A percentile compares a stretch with the other conserved stretches of the same genome.
phyloP scores from a whole-genome alignment of 805 yeast species.

The Nakazawaea ishiwadae region DNA sequence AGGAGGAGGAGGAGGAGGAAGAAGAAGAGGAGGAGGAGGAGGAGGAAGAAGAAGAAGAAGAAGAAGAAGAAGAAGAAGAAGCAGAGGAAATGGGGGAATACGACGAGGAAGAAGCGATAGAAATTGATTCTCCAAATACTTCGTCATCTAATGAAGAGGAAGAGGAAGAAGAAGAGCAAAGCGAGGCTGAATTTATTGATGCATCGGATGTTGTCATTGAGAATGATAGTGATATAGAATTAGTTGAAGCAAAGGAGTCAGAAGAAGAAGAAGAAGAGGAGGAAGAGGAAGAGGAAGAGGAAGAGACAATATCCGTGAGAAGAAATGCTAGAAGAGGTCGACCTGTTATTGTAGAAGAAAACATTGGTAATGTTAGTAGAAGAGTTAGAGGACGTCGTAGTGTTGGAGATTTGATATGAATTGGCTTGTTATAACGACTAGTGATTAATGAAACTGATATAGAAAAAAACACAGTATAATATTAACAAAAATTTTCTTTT shows the following conservation, averaged over 20 bases:
- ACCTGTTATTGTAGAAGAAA: too few relatives aligned
- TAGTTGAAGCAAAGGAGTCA: too few relatives aligned
- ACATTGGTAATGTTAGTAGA: too few relatives aligned
- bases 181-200: constrained; percentile 17
- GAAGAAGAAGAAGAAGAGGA: constrained; percentile 14
- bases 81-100: too few relatives aligned
- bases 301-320: too few relatives aligned
- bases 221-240: constrained; percentile 16
- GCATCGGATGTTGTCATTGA: constrained; percentile 14
- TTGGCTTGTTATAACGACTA: not conserved
- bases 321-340: too few relatives aligned
- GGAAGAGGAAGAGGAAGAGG: too few relatives aligned
- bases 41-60: constrained; percentile 10
- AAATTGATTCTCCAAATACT: too few relatives aligned
- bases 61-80: constrained; percentile 34
- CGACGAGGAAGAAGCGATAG: too few relatives aligned
- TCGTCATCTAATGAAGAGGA: not conserved
- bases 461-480: too few relatives aligned
- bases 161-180: constrained; percentile 30
- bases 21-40: constrained; percentile 11
- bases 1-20: constrained; percentile 12
- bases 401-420: not conserved
- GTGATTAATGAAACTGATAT: too few relatives aligned
- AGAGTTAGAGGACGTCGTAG: constrained; percentile 14
- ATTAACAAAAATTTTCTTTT: too few relatives aligned